A percentile compares a stretch with the other conserved stretches of the same genome.
phyloP scores from a whole-genome alignment of 257 asterid genomes.

The Lycium ferocissimum region DNA sequence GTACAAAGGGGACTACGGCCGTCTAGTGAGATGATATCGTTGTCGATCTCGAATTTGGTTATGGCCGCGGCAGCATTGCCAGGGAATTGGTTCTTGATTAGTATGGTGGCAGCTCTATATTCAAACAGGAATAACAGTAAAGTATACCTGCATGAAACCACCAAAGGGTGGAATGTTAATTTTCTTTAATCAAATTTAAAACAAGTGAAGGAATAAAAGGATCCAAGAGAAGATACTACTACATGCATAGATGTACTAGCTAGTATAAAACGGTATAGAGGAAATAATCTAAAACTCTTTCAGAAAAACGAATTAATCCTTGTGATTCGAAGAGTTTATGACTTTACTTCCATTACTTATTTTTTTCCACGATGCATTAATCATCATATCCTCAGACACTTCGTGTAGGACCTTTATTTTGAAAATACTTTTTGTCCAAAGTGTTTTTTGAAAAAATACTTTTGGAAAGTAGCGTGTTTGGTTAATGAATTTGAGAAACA shows the following conservation, averaged over 20 bases:
- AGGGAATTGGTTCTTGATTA: constrained; percentile 66
- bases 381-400: no score
- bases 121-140: constrained; percentile 73
- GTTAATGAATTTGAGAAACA: no score
- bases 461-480: no score
- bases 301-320: no score
- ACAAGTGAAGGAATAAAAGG: not conserved
- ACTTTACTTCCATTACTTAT: no score
- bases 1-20: constrained; percentile 77
- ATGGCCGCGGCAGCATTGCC: constrained; percentile 68
- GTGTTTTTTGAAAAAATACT: no score
- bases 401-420: no score
- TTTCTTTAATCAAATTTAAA: not conserved
- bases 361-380: no score
- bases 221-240: not conserved
- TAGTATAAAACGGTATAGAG: not conserved
- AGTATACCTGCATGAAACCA: constrained; percentile 59
- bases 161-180: not conserved
- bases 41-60: constrained; percentile 62
- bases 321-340: no score
- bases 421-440: no score
- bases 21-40: constrained; percentile 72
- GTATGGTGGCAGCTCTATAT: constrained; percentile 66
- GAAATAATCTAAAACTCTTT: not conserved
- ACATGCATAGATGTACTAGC: not conserved